Conservation (phyloP, 345 rosid species). For the Hypericum androsaemum region DNA sequence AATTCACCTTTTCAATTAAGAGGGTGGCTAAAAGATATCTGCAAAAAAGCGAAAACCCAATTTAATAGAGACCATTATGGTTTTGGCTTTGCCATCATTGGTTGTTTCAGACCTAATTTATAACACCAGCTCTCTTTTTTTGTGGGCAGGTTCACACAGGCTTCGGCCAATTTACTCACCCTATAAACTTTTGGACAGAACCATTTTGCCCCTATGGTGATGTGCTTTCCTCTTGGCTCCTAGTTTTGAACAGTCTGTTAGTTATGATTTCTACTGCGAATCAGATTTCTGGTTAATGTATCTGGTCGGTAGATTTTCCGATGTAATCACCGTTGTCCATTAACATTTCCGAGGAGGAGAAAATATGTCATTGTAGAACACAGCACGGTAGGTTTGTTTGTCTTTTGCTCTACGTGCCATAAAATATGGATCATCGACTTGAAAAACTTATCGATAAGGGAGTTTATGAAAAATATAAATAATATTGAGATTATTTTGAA, state of each 20-base stretch:
- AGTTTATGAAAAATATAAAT: too few relatives aligned
- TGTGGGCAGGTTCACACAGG: not conserved
- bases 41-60: not conserved
- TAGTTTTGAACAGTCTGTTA: too few relatives aligned
- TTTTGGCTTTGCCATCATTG: constrained; percentile 4
- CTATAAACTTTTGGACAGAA: constrained; percentile 1
- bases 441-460: too few relatives aligned
- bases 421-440: too few relatives aligned
- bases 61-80: not conserved
- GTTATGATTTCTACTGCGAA: too few relatives aligned
- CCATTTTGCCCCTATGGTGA: not conserved
- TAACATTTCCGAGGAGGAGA: too few relatives aligned
- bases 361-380: too few relatives aligned
- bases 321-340: not conserved
- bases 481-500: too few relatives aligned
- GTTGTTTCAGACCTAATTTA: not conserved
- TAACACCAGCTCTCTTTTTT: not conserved
- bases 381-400: too few relatives aligned
- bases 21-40: not conserved
- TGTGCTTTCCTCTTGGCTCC: too few relatives aligned
- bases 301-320: not conserved
- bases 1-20: not conserved
- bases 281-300: too few relatives aligned
- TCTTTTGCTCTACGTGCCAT: too few relatives aligned
- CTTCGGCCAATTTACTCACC: not conserved